Evolutionary conservation across 202 grass and related monocot genomes (phyloP).

Genomic region (Setaria italica): DNA sequence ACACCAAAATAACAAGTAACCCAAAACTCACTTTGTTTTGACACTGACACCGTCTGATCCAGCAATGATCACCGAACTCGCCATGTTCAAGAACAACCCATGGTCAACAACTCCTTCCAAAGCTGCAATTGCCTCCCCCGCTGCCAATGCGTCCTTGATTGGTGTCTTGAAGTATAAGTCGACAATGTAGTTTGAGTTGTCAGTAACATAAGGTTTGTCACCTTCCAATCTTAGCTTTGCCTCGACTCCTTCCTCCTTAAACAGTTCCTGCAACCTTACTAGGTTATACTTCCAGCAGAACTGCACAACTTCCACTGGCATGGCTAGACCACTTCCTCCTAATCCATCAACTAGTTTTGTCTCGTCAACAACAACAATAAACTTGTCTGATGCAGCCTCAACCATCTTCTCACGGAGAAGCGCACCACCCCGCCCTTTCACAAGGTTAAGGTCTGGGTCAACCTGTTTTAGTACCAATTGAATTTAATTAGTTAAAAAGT

Average conservation of each 20-base stretch:
- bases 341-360: conserved; percentile 90
- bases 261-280: conserved; percentile 78
- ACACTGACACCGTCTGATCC: conserved; percentile 84
- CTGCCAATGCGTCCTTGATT: conserved; percentile 77
- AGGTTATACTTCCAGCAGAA: conserved; percentile 98
- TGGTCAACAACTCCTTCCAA: conserved; percentile 97
- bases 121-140: conserved; percentile 77
- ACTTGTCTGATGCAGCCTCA: conserved; percentile 87
- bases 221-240: conserved; percentile 78
- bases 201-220: conserved; percentile 87
- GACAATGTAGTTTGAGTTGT: conserved; percentile 97
- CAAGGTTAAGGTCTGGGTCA: conserved; percentile 92
- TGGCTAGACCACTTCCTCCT: conserved; percentile 89
- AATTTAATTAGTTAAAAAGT: conserved; percentile 19
- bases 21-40: conserved; percentile 70
- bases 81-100: conserved; percentile 93
- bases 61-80: conserved; percentile 89
- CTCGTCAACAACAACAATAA: conserved; percentile 83
- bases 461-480: conserved; percentile 57
- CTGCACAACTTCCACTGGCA: conserved; percentile 98
- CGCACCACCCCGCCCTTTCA: conserved; percentile 95
- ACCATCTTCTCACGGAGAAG: conserved; percentile 99
- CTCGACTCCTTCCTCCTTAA: conserved; percentile 82
- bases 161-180: conserved; percentile 97
- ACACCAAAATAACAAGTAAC: conserved; percentile 21